Base-by-base conservation (phyloP, 1,284 basidiomycete genomes). In the Neolentinus lepideus region DNA sequence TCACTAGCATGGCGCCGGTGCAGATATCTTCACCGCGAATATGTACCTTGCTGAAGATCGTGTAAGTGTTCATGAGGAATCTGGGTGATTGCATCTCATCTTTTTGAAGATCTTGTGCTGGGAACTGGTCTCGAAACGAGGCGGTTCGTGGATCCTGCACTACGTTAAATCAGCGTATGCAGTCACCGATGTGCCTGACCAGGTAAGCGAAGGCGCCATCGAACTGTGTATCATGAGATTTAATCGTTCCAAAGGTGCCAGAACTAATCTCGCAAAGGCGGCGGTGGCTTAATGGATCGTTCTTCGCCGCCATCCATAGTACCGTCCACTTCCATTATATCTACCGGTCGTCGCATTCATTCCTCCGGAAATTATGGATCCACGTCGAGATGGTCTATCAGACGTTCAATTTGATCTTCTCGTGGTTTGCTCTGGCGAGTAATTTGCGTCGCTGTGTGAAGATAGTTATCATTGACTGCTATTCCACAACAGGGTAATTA, bases 241-340 rank as follows among this genome's bases (percentile, higher is more conserved):
- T 19, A 19, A 27, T 22, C 31, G 21, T 19, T 35, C 9, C 35
- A 4, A 56, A 85, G 78, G 84, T 94, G 3, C 89, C 93, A 0
- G 94, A 96, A 67, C 73, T 97, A 55, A 94, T 97, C 63, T 92
- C 91, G 0, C 94, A 97, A 67, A 86, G 94, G 56, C 81, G 94
- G 54, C 85, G 94, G 54, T 97, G 96, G 96, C 79, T 98, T 38
- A 99, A 98, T 67, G 96, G 96, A 3, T 95, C 92, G 4, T 98
- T 98, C 81, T 96, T 96, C 67, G 96, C 95, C 1, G 92, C 92
- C 0, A 84, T 95, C 38, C 92, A 98, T 72, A 88, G 87, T 56
- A 89, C 87, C 1, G 78, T 94, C 58, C 92, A 97, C 68, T 97
- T 98, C 70, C 84, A 91, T 63, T 94, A 96, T 66, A 83, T 98